Evolutionary conservation across 306 rosid genomes (phyloP), one percentile per base, ranked within the genome.

Genomic region (Trifolium pratense): DNA sequence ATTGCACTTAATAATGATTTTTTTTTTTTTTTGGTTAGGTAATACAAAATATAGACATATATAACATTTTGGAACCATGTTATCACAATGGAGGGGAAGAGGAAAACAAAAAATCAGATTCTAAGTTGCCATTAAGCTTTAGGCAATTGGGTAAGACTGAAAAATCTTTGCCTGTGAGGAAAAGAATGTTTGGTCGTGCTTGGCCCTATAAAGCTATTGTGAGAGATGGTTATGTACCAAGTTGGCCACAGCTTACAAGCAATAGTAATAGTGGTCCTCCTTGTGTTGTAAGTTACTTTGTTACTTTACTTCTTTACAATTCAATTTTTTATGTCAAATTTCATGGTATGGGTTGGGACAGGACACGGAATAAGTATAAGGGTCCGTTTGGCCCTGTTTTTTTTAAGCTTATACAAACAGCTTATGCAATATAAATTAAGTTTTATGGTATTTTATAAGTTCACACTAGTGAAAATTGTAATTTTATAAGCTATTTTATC

Each of bases 21-120:
- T 55, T 52, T 67, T 45, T 12, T 68, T 60, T 58, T 56, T 66
- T 43, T 78, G 60, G 39, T 89, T 39, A 93, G 98, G 81, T 52
- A 64, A 31, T 91, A 20, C 48, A 26, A 0, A 86, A 60, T 25
- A 43, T 93, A 82, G 88, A 93, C 75, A 40, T 86, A 37, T 91
- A 91, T 17, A 73, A 93, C 80, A 93, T 93, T 75, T 88, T 93
- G 17, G 93, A 91, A 77, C 97, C 98, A 56, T 93, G 98, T 84
- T 93, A 86, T 79, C 91, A 89, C 34, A 68, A 45, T 40, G 48
- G 68, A 37, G 32, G 32, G 32, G 32, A 29, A 29, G 7, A 55
- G 36, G 31, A 36, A 74, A 64, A 82, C 59, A 48, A 42, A 46
- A 43, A 81, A 53, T 12, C 70, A 64, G 55, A 80, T 58, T 75